Percentiles rank a stretch among this genome's conserved stretches.
phyloP scores from a whole-genome alignment of 2,329 filamentous ascomycete species.

The Mollisia scopiformis region DNA sequence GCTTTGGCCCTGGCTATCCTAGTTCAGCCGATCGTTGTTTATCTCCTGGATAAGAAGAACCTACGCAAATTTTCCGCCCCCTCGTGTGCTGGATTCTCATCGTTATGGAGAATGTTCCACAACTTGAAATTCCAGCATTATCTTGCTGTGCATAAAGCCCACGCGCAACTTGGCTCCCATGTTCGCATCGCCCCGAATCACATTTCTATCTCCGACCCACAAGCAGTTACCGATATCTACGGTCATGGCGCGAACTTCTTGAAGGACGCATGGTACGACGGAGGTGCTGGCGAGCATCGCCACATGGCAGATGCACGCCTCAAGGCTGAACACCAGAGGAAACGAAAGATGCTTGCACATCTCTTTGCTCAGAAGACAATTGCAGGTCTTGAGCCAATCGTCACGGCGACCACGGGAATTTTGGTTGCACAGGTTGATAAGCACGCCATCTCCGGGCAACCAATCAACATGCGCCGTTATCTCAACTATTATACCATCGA shows the following conservation, averaged over 20 bases:
- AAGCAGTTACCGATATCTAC: constrained; percentile 51
- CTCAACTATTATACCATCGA: constrained; percentile 58
- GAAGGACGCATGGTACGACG: constrained; percentile 50
- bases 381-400: constrained; percentile 54
- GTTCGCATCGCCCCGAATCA: constrained; percentile 48
- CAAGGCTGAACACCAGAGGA: constrained; percentile 52
- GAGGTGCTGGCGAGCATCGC: constrained; percentile 48
- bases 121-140: constrained; percentile 26
- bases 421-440: constrained; percentile 48
- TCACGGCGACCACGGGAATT: constrained; percentile 49
- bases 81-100: too few relatives aligned
- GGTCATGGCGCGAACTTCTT: constrained; percentile 51
- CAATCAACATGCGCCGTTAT: constrained; percentile 51
- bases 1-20: too few relatives aligned
- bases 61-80: too few relatives aligned
- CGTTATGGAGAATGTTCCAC: constrained; percentile 5
- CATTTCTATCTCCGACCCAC: constrained; percentile 43
- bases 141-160: constrained; percentile 25
- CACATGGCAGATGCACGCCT: constrained; percentile 55
- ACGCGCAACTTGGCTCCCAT: constrained; percentile 24
- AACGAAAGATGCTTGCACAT: constrained; percentile 51
- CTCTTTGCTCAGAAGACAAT: constrained; percentile 55
- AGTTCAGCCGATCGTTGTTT: too few relatives aligned
- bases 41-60: too few relatives aligned
- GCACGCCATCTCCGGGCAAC: constrained; percentile 40